phyloP scores from a whole-genome alignment of 176 grass and related monocot genomes.

The Phoenix dactylifera region DNA sequence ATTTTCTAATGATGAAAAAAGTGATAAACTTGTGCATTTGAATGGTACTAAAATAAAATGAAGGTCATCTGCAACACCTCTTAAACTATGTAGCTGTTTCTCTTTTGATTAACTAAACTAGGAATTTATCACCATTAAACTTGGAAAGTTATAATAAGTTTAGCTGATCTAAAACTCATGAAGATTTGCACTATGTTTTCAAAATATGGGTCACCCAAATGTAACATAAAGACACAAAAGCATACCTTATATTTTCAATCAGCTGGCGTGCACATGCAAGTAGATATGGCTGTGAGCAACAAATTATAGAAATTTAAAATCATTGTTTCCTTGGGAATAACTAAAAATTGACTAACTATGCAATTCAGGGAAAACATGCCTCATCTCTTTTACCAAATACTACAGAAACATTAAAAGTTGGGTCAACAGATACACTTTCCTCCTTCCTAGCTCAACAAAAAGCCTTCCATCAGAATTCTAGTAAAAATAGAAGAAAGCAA shows the following conservation, averaged over 20 bases:
- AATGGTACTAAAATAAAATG: too few relatives aligned
- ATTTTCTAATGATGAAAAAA: too few relatives aligned
- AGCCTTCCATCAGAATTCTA: too few relatives aligned
- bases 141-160: too few relatives aligned
- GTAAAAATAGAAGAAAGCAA: too few relatives aligned
- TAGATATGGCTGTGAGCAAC: slow-evolving; percentile 54
- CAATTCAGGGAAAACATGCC: slow-evolving; percentile 25
- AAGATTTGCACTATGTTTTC: too few relatives aligned
- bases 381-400: slow-evolving; percentile 98
- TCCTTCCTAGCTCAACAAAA: slow-evolving; percentile 48
- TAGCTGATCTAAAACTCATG: too few relatives aligned
- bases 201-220: not conserved
- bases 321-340: not conserved
- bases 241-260: slow-evolving; percentile 89
- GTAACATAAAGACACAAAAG: not conserved
- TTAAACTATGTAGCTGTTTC: too few relatives aligned
- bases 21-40: too few relatives aligned
- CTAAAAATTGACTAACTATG: slow-evolving; percentile 4
- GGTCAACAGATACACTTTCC: slow-evolving; percentile 75
- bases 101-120: too few relatives aligned
- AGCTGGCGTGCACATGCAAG: slow-evolving; percentile 69
- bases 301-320: slow-evolving; percentile 9
- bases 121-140: too few relatives aligned
- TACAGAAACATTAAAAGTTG: slow-evolving; percentile 72
- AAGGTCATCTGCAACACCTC: too few relatives aligned